phyloP scores from a whole-genome alignment of 345 rosid species.

The Firmiana major region DNA sequence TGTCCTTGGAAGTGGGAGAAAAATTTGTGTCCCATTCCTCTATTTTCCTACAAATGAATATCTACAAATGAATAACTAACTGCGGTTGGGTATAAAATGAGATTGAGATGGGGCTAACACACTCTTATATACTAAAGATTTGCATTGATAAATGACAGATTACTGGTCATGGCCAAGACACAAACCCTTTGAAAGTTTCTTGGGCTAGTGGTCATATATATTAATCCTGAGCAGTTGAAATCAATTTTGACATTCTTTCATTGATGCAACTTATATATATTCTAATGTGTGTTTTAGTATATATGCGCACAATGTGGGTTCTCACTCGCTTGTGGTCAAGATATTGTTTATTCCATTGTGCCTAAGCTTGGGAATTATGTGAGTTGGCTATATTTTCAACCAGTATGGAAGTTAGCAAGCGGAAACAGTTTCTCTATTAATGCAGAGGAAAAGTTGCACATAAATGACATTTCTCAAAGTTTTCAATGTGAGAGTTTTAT shows the following conservation, averaged over 20 bases:
- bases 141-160: not conserved
- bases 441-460: too few relatives aligned
- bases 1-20: not conserved
- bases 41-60: not conserved
- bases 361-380: not conserved
- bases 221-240: too few relatives aligned
- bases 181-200: too few relatives aligned
- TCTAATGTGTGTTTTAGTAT: too few relatives aligned
- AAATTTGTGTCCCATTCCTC: not conserved
- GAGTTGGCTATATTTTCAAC: too few relatives aligned
- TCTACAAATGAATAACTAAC: not conserved
- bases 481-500: too few relatives aligned
- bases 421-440: too few relatives aligned
- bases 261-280: not conserved
- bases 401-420: too few relatives aligned
- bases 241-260: not conserved
- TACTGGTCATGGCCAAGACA: not conserved
- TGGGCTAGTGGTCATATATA: not conserved
- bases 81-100: not conserved
- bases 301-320: not conserved
- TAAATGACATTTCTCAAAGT: too few relatives aligned
- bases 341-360: not conserved
- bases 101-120: not conserved
- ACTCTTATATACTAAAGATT: not conserved
- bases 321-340: not conserved